Base-by-base conservation (phyloP, 352 stramenopile genomes). In the Phytopythium montanum region DNA sequence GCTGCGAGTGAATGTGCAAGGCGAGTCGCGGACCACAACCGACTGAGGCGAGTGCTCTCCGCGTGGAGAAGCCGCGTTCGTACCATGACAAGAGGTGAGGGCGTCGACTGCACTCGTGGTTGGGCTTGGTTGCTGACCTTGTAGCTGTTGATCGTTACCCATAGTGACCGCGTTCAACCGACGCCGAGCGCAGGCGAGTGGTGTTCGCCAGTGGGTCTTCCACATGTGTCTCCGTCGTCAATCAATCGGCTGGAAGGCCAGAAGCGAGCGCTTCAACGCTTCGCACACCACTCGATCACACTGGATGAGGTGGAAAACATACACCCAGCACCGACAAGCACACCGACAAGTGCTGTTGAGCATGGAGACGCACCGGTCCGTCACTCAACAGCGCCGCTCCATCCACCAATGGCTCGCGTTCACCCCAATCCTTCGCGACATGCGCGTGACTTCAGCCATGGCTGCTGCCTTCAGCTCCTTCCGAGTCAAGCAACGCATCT, bases 341-440 rank as follows among this genome's bases (percentile, higher is more conserved):
- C 46, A 69, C 6, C 51, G 50, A 19, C 4, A 16, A 5, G 51
- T 54, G 10, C 36, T 61, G 5, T 9, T 28, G 14, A 5, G 53
- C 14, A 76, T 79, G 65, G 60, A 75, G 13, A 1, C 23, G 10
- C 38, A 66, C 14, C 64, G 66, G 25, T 1, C 36, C 0, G 14
- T 34, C 2, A 41, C 45, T 16, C 39, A 49, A 38, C 31, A 59
- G 8, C 34, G 9, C 1, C 14, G 16, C 16, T 19, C 49, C 3
- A 14, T 75, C 4, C 21, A 0, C 1, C 56, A 41, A 2, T 81
- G 69, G 72, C 28, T 13, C 3, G 64, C 65, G 39, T 48, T 63
- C 2, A 61, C 72, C 4, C 69, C 69, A 10, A 50, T 69, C 29
- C 59, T 68, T 56, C 63, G 45, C 29, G 72, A 81, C 41, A 54